Base-by-base conservation (phyloP, 176 grass and related monocot species). In the Neostapfia colusana region DNA sequence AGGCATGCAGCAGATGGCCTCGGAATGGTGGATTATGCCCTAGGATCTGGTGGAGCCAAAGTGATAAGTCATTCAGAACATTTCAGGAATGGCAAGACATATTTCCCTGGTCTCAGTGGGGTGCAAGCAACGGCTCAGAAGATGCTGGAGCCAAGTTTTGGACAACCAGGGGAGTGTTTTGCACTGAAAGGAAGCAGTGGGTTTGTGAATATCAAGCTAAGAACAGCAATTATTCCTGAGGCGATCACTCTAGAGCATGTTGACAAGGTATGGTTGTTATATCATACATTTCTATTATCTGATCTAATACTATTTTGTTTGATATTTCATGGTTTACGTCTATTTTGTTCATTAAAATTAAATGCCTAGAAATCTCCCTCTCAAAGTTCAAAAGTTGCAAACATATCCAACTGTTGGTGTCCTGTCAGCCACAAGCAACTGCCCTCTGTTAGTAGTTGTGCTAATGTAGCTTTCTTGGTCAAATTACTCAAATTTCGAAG, bases 111-210 rank as follows among this genome's bases (percentile, higher is more conserved):
- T 65, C 82, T 77, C 39, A 64, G 28, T 66, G 76, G 17, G 37
- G 72, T 77, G 69, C 80, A 82, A 71, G 8, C 40, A 62, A 67
- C 39, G 65, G 84, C 91, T 23, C 63, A 92, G 10, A 98, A 98
- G 81, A 93, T 98, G 91, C 61, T 98, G 13, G 87, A 92, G 79
- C 95, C 95, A 63, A 98, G 95, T 85, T 98, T 98, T 81, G 95
- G 95, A 39, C 87, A 98, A 60, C 95, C 95, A 27, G 95, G 91
- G 42, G 86, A 94, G 73, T 98, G 95, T 82, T 98, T 98, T 91
- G 82, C 95, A 35, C 73, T 98, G 20, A 69, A 88, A 65, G 95
- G 95, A 77, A 92, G 59, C 71, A 89, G 69, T 35, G 95, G 95
- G 5, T 98, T 94, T 82, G 87, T 98, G 51, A 83, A 92, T 43